phyloP scores from a whole-genome alignment of 2,329 filamentous ascomycete species.

The Xylariaceae sp. region DNA sequence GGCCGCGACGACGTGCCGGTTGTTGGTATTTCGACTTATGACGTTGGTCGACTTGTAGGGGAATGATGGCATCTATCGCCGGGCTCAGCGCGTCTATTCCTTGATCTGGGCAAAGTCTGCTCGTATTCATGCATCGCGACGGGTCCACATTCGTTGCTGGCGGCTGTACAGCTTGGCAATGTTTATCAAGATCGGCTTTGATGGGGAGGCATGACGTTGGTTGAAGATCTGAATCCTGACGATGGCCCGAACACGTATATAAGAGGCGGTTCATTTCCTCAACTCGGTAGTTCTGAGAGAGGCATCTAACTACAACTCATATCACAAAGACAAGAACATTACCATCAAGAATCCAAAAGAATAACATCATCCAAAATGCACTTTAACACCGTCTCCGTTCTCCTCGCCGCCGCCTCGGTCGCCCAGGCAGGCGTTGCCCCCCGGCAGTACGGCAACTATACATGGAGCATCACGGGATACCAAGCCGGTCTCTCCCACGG shows the following conservation, averaged over 20 bases:
- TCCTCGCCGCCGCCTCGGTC: constrained; percentile 4
- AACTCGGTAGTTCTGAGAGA: not conserved
- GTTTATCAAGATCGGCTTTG: not conserved
- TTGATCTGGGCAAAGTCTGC: not conserved
- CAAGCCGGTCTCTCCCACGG: constrained; percentile 18
- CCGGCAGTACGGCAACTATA: not conserved
- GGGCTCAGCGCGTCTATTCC: not conserved
- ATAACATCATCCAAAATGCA: constrained; percentile 1
- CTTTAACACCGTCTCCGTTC: not conserved
- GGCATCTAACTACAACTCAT: not conserved
- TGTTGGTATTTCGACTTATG: not conserved
- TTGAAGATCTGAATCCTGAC: too few species aligned
- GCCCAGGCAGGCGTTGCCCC: not conserved
- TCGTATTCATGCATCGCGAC: constrained; percentile 8
- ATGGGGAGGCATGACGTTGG: too few species aligned
- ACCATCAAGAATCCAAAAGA: not conserved
- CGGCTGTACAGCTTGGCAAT: constrained; percentile 7
- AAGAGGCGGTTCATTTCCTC: not conserved
- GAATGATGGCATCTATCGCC: not conserved
- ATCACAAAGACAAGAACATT: not conserved
- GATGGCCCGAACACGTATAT: too few species aligned
- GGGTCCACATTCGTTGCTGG: constrained; percentile 1
- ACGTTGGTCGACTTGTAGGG: not conserved
- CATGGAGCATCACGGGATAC: constrained; percentile 12
- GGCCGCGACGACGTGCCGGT: too few species aligned